phyloP scores from a whole-genome alignment of 371 early-diverging fungal genomes.

The Smittium culicis region DNA sequence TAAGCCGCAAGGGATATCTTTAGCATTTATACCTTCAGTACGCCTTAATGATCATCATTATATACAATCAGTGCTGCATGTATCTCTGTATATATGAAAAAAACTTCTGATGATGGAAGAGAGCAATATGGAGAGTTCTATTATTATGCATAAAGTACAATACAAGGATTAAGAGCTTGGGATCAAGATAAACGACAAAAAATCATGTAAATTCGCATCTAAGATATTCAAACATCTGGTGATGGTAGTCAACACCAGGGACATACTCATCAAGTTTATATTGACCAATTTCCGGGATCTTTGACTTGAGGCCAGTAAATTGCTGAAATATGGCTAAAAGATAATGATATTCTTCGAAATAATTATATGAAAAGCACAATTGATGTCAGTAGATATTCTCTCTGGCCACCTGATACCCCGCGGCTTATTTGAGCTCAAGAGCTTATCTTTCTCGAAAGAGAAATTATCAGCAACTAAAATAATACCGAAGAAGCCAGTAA shows the following conservation, averaged over 20 bases:
- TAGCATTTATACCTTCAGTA: slow-evolving; percentile 26
- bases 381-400: slow-evolving; percentile 2
- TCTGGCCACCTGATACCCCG: not conserved
- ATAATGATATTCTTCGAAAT: slow-evolving; percentile 9
- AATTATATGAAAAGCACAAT: slow-evolving; percentile 10
- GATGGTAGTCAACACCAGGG: slow-evolving; percentile 24
- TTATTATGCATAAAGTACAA: slow-evolving; percentile 16
- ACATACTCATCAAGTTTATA: not conserved
- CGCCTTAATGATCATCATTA: slow-evolving; percentile 27
- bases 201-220: slow-evolving; percentile 23
- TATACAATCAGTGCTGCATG: slow-evolving; percentile 20
- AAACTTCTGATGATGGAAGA: slow-evolving; percentile 24
- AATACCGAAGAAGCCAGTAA: slow-evolving; percentile 7
- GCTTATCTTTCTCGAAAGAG: not conserved
- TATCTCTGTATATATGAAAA: slow-evolving; percentile 36
- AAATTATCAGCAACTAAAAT: not conserved
- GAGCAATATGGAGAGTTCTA: slow-evolving; percentile 2
- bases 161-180: slow-evolving; percentile 21
- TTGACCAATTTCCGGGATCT: not conserved
- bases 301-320: not conserved
- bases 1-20: slow-evolving; percentile 23
- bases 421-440: not conserved
- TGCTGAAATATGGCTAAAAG: not conserved
- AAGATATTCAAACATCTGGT: slow-evolving; percentile 28
- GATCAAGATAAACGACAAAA: slow-evolving; percentile 22